Base-by-base conservation (phyloP, 257 asterid genomes). In the Solanum acaule region DNA sequence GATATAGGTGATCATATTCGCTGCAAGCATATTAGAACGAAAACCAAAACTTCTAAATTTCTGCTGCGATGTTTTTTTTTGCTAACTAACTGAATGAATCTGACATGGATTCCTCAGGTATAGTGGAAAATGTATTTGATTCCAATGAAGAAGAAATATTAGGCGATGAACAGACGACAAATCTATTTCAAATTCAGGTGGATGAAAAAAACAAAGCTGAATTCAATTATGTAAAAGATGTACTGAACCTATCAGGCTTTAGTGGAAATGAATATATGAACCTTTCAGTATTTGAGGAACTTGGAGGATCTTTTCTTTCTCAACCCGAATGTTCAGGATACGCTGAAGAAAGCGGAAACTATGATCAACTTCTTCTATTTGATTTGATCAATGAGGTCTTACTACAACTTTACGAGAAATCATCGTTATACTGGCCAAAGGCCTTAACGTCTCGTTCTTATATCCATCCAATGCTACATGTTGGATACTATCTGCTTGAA, bases 361-460 rank as follows among this genome's bases (percentile, higher is more conserved):
- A 84, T 42, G 88, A 93, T 79, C 95, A 94, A 31, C 87, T 93
- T 29, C 95, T 96, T 35, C 70, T 97, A 90, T 96, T 95, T 52
- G 98, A 96, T 88, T 29, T 95, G 46, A 91, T 94, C 88, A 97
- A 96, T 12, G 96, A 94, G 89, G 98, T 95, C 8, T 75, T 96
- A 81, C 82, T 94, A 34, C 91, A 88, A 4, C 92, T 97, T 52
- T 92, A 94, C 14, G 95, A 94, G 56, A 91, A 92, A 84, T 92
- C 98, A 8, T 93, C 91, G 33, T 93, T 93, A 83, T 95, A 93
- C 83, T 40, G 98, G 98, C 98, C 98, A 4, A 86, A 34, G 84
- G 89, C 93, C 1, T 88, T 96, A 29, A 93, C 96, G 2, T 76
- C 52, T 59, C 90, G 88, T 59, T 94, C 96, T 6, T 92, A 70